Percentiles rank a stretch among this genome's conserved stretches.
These are phyloP conservation scores for Pichia insulana DNA, from an alignment of 805 yeast species.

Conservation along the genomic window DNA sequence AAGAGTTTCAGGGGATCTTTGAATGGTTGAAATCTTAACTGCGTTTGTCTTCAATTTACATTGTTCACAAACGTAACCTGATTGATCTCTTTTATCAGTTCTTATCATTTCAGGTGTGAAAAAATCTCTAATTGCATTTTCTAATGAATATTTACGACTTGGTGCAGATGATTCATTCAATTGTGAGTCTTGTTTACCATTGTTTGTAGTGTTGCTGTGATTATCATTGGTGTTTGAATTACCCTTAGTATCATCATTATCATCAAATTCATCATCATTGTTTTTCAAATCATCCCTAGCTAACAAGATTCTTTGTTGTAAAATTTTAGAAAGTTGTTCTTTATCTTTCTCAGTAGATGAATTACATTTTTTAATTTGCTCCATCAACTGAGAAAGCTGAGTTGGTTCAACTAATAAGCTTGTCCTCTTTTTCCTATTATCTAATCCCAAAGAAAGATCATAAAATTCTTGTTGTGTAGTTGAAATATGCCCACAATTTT, in stretches of 20 bases:
- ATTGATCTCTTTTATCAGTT: conserved; percentile 54
- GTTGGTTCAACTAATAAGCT: conserved; percentile 23
- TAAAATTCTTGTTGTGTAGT: conserved; percentile 89
- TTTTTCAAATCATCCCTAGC: conserved; percentile 22
- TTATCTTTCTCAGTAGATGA: conserved; percentile 18
- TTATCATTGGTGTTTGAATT: background rate
- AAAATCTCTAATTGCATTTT: conserved; percentile 68
- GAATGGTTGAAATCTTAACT: conserved; percentile 61
- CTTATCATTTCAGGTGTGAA: conserved; percentile 75
- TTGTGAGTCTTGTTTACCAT: background rate
- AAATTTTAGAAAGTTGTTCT: conserved; percentile 21
- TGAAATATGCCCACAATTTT: conserved; percentile 71
- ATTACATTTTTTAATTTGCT: conserved; percentile 22
- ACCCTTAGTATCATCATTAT: background rate
- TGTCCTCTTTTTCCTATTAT: conserved; percentile 37
- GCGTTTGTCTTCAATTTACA: conserved; percentile 77
- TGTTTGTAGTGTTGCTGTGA: conserved; percentile 2
- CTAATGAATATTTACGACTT: conserved; percentile 44
- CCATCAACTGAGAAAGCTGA: conserved; percentile 21
- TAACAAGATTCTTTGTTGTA: conserved; percentile 22
- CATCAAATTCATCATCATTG: conserved; percentile 2
- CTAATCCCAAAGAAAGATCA: conserved; percentile 78
- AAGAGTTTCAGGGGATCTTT: conserved; percentile 80
- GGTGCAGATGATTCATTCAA: background rate
- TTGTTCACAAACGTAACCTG: conserved; percentile 81